Percentiles rank a stretch among this genome's conserved stretches.
Conservation (phyloP, 495 filamentous ascomycete species). For the Chaetomium cochliodes region DNA sequence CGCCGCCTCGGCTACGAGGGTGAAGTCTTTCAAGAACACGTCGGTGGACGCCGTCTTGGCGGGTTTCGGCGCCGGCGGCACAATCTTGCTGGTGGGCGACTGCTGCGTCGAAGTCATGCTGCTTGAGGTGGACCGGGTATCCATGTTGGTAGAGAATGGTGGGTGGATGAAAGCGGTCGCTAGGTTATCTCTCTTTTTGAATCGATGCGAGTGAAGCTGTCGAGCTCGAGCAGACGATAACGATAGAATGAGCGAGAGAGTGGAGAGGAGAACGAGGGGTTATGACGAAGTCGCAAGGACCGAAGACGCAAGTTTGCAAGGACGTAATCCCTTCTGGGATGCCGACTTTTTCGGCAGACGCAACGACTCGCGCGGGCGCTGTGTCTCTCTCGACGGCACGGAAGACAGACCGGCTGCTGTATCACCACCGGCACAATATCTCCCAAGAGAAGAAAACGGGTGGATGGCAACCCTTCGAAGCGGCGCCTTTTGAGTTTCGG, state of each 20-base stretch:
- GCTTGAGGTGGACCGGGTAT: conserved; percentile 37
- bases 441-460: not conserved
- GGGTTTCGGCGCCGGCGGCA: conserved; percentile 36
- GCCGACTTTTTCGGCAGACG: conserved; percentile 2
- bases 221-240: not conserved
- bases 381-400: not conserved
- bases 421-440: conserved; percentile 11
- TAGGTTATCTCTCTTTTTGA: not conserved
- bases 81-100: conserved; percentile 28
- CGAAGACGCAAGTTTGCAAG: not conserved
- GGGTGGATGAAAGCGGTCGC: not conserved
- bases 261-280: not conserved
- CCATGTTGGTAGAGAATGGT: conserved; percentile 32
- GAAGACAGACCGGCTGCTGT: conserved; percentile 14
- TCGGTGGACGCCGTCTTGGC: conserved; percentile 51
- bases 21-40: conserved; percentile 73
- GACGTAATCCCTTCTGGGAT: not conserved
- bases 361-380: conserved; percentile 3
- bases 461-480: conserved; percentile 9
- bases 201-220: not conserved
- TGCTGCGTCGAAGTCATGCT: conserved; percentile 31
- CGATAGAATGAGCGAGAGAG: not conserved
- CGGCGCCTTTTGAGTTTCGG: not conserved
- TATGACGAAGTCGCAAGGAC: not conserved
- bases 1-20: conserved; percentile 88